Evolutionary conservation across 2,329 filamentous ascomycete genomes (phyloP), one percentile per base, ranked within the genome.

Genomic region (Fusarium udum): DNA sequence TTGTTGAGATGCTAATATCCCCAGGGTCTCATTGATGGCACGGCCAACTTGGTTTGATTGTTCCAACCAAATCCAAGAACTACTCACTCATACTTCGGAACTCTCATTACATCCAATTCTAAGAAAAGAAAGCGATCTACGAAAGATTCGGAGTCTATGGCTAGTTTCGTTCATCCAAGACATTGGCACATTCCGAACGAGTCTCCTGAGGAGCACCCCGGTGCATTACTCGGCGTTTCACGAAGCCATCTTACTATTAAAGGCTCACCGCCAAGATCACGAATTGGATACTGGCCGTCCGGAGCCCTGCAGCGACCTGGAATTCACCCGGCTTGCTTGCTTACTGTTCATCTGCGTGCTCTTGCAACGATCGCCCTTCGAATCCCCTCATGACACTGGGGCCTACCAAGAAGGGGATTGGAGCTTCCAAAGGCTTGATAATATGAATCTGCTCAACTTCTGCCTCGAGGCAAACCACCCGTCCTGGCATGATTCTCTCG

Each of bases 31-130:
- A 1, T 52, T 49, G 6, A 66, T 64, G 60, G 36, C 42, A 11
- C 64, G 53, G 7, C 63, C 63, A 1, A 64, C 49, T 11, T 66
- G 63, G 63, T 49, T 66, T 15, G 60, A 66, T 10, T 66, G 63
- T 45, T 66, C 63, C 9, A 66, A 66, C 11, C 63, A 66, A 31
- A 64, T 66, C 14, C 40, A 64, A 39, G 63, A 64, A 3, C 24
- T 66, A 1, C 62, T 51, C 4, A 26, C 11, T 7, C 40, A 37
- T 6, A 6, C 13, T 9, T 24, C 52, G 24, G 24, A 56, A 16
- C 24, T 31, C 42, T 11, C 28, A 14, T 28, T 22, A 9, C 34
- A 49, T 16, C 49, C 63, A 22, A n/a, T 39, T 6, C 36, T 57
- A 0, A 32, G 49, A 5, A 32, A 34, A 1, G 36, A 7, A 15